phyloP scores from a whole-genome alignment of 2,329 filamentous ascomycete species.

The Aspergillus spinulosporus region DNA sequence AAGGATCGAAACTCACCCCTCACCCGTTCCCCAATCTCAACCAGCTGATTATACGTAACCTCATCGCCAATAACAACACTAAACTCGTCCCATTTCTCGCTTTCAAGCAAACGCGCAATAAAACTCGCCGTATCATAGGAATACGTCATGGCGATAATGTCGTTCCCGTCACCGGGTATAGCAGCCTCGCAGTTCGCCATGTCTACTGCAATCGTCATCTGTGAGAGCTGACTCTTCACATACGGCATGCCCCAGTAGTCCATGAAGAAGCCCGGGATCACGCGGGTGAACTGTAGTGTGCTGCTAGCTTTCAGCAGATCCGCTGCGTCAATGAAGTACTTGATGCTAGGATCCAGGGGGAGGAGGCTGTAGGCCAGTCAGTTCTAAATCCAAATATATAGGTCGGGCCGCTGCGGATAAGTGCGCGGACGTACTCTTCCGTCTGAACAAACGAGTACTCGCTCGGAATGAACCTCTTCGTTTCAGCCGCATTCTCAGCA shows the following conservation, averaged over 20 bases:
- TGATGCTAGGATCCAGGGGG: slow-evolving; percentile 31
- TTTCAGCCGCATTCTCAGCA: slow-evolving; percentile 40
- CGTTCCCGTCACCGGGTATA: slow-evolving; percentile 53
- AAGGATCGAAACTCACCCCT: slow-evolving; percentile 30
- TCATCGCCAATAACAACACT: slow-evolving; percentile 42
- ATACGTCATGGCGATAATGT: slow-evolving; percentile 50
- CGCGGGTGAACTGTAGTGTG: slow-evolving; percentile 40
- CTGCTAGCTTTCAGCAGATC: slow-evolving; percentile 33
- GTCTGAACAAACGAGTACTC: slow-evolving; percentile 43
- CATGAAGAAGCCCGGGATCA: slow-evolving; percentile 49
- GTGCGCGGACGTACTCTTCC: slow-evolving; percentile 26
- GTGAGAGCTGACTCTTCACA: slow-evolving; percentile 42
- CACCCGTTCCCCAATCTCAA: slow-evolving; percentile 45
- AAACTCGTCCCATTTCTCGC: slow-evolving; percentile 48
- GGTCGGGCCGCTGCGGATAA: no score
- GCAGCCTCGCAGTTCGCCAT: slow-evolving; percentile 48
- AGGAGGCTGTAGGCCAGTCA: slow-evolving; percentile 19
- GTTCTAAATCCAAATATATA: slow-evolving; percentile 14
- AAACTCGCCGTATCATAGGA: slow-evolving; percentile 52
- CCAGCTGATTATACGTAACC: slow-evolving; percentile 48
- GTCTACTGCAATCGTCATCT: slow-evolving; percentile 47
- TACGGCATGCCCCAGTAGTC: slow-evolving; percentile 48
- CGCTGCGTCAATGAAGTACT: slow-evolving; percentile 31
- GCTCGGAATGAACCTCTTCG: slow-evolving; percentile 47
- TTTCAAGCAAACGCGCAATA: slow-evolving; percentile 44